Evolutionary conservation across 257 asterid species (phyloP).

Genomic region (Prunella vulgaris): DNA sequence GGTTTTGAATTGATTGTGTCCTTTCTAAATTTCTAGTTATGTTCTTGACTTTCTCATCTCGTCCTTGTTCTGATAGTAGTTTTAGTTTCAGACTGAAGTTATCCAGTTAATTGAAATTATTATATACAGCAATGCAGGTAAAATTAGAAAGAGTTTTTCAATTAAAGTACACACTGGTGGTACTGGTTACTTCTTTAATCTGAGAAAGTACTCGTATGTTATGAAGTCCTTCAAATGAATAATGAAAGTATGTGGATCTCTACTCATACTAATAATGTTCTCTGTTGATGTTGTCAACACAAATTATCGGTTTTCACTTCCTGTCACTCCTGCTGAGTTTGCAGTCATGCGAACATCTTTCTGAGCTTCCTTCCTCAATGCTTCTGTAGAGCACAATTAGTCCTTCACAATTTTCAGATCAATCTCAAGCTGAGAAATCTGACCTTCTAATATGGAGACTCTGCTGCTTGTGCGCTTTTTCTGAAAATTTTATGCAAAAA

Average conservation of each 20-base stretch:
- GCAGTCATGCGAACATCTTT: constrained; percentile 84
- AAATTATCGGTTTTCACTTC: constrained; percentile 70
- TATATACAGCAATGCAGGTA: constrained; percentile 76
- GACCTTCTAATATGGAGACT: too few species aligned
- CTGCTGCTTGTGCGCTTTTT: too few species aligned
- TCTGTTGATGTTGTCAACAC: constrained; percentile 73
- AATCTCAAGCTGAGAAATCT: too few species aligned
- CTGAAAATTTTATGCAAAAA: too few species aligned
- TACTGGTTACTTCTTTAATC: constrained; percentile 67
- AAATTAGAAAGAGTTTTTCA: constrained; percentile 81
- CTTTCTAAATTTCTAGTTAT: neutral
- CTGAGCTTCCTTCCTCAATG: too few species aligned
- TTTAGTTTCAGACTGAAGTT: neutral
- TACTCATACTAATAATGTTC: neutral
- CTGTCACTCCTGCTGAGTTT: constrained; percentile 91
- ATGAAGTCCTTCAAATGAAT: constrained; percentile 7
- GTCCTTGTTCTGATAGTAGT: neutral
- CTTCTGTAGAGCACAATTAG: too few species aligned
- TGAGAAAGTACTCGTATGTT: constrained; percentile 49
- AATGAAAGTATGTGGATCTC: neutral
- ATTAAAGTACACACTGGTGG: constrained; percentile 71
- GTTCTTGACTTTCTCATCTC: constrained; percentile 5
- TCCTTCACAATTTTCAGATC: too few species aligned
- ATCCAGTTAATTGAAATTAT: constrained; percentile 20
- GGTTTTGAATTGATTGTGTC: neutral